These are phyloP conservation scores for Microstegium vimineum DNA, from an alignment of 176 grass and related monocot genomes.

Conservation along the genomic window DNA sequence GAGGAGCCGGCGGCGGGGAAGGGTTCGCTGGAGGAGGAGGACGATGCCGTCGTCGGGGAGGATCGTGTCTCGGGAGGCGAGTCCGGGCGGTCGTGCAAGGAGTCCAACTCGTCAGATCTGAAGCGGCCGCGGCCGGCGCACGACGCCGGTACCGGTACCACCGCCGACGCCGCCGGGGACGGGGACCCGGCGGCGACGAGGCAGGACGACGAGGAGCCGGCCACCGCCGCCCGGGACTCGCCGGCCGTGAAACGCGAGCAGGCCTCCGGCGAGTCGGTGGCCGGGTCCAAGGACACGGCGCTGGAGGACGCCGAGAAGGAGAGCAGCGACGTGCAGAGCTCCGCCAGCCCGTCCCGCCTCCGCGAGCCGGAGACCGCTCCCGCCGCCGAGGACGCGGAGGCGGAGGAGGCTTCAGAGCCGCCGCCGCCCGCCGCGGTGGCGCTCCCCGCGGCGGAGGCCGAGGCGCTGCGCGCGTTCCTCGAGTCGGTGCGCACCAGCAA, in stretches of 20 bases:
- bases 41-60: neutral
- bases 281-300: constrained; percentile 42
- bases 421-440: neutral
- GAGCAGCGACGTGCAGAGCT: constrained; percentile 88
- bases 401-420: constrained; percentile 12
- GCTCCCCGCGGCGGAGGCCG: constrained; percentile 38
- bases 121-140: constrained; percentile 22
- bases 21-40: constrained; percentile 14
- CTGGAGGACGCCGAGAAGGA: constrained; percentile 35
- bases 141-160: constrained; percentile 1
- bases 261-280: constrained; percentile 65
- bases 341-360: constrained; percentile 54
- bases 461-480: constrained; percentile 56
- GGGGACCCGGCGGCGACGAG: neutral
- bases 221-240: neutral
- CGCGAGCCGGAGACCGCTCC: constrained; percentile 13
- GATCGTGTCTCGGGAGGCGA: constrained; percentile 47
- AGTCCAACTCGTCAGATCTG: constrained; percentile 87
- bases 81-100: constrained; percentile 66
- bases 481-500: constrained; percentile 60
- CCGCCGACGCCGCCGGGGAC: neutral
- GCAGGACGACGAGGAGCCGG: neutral
- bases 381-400: constrained; percentile 14
- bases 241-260: constrained; percentile 21
- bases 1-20: constrained; percentile 15